Conservation (phyloP, 2,329 filamentous ascomycete genomes). For the Phaeomoniella chlamydospora region DNA sequence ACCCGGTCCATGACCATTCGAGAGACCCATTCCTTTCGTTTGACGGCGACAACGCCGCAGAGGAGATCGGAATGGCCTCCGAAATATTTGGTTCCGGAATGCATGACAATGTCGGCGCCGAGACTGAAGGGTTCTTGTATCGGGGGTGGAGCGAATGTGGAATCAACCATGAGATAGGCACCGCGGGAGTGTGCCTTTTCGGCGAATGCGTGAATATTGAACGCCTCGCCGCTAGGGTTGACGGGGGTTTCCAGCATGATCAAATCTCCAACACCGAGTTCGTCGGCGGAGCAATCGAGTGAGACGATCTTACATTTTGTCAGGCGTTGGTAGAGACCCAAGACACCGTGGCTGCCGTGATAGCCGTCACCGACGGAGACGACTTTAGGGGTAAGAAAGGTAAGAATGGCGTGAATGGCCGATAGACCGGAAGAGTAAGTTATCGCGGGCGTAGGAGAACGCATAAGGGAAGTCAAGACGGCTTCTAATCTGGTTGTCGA, state of each 20-base stretch:
- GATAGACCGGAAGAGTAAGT: conserved; percentile 77
- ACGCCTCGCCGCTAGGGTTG: conserved; percentile 77
- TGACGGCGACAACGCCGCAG: conserved; percentile 65
- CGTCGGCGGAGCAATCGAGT: conserved; percentile 51
- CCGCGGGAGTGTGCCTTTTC: conserved; percentile 56
- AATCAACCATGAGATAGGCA: conserved; percentile 69
- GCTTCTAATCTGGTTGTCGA: conserved; percentile 77
- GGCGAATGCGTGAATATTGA: conserved; percentile 57
- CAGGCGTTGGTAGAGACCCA: conserved; percentile 58
- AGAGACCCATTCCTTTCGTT: conserved; percentile 42
- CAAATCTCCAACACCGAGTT: conserved; percentile 63
- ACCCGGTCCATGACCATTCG: conserved; percentile 54
- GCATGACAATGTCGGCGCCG: conserved; percentile 80
- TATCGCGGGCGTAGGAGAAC: conserved; percentile 46
- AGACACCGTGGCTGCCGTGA: conserved; percentile 84
- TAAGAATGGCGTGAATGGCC: conserved; percentile 75
- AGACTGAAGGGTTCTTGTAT: conserved; percentile 71
- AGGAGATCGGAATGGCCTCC: conserved; percentile 91
- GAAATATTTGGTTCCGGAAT: conserved; percentile 90
- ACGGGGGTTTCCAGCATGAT: conserved; percentile 87
- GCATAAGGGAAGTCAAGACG: conserved; percentile 60
- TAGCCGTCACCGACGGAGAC: conserved; percentile 78
- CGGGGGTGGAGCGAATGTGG: conserved; percentile 84
- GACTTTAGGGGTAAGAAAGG: conserved; percentile 68
- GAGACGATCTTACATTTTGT: conserved; percentile 59